Evolutionary conservation across 768 basidiomycete species (phyloP), one percentile per base, ranked within the genome.

Genomic region (Cystofilobasidium macerans): DNA sequence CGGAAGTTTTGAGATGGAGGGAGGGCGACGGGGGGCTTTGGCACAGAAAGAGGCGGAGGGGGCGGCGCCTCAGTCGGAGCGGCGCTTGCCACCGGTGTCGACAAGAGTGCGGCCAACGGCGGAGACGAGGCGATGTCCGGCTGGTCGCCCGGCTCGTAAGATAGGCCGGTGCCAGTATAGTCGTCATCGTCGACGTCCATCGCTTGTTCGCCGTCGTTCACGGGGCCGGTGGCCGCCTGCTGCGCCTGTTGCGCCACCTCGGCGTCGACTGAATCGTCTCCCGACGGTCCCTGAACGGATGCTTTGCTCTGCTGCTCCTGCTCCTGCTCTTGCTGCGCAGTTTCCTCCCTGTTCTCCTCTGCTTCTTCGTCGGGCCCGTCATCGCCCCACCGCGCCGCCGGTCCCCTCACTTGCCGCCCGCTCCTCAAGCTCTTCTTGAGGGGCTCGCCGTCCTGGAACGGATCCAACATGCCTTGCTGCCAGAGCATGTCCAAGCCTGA

Each of bases 391-490:
- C 58, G 33, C 11, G 33, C 58, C 22, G 5, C n/a, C 11, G 18
- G 20, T 14, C 24, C 24, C 8, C 58, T 20, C 24, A 60, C 58
- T 8, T 60, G 58, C 43, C 43, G n/a, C 8, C 58, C 58, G 14
- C 43, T 60, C 3, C 58, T 18, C 9, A 60, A 26, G 38, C 28
- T 42, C 36, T 60, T 60, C 58, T 60, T 60, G 36, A 60, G 38
- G 24, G 43, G 26, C 36, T 60, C 58, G 16, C 58, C 58, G 38
- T 60, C 58, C 20, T 42, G 43, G 30, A 60, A 60, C 38, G 58
- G 58, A 14, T 60, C 30, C 11, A 45, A 24, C 43, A 60, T 40
- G 22, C 38, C 43, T 26, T 60, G 58, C 24, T 18, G 28, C 58
- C 58, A 60, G 35, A 60, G 38, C 26, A 24, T 18, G 24, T 60